Evolutionary conservation across 345 rosid genomes (phyloP), one percentile per base, ranked within the genome.

Genomic region (Arabidopsis arenosa): DNA sequence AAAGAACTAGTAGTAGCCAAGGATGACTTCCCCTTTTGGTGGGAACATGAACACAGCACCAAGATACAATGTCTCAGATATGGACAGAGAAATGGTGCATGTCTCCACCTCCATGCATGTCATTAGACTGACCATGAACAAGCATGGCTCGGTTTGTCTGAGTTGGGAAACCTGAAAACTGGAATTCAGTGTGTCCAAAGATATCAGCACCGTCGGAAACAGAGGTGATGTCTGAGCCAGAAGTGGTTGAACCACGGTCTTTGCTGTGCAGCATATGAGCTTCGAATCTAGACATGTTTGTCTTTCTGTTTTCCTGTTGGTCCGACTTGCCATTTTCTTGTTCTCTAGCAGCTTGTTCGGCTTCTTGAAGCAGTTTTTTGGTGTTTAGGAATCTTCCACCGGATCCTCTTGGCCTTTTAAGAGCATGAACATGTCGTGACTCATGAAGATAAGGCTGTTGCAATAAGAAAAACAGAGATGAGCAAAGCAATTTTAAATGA

Each of bases 1-100:
- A 33, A 15, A 51, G 65, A 81, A 84, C 53, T 74, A 82, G 81
- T 74, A 82, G 81, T 72, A 86, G 97, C 97, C 97, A 92, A 90
- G 96, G 97, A 92, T 90, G 97, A 90, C 93, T 88, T 92, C 91
- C 97, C 97, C 68, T 48, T 18, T 84, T 26, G 63, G 54, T 78
- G 60, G 82, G 87, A 74, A 74, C 66, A 63, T 59, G 64, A 69
- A 88, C 89, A 77, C 47, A 84, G 75, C 80, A 75, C 81, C 80
- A 72, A 76, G 9, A 58, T 78, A 60, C 55, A 49, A 74, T 79
- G 80, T 66, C 79, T 84, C 84, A 45, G 76, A 72, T 71, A 69
- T 62, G 83, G 75, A 73, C 80, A 43, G 86, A 76, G 76, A 82
- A 80, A 61, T 63, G 81, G 63, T 81, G 91, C 69, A 79, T 51